Conservation (phyloP, 805 yeast species). For the Yamadazyma ubonensis region DNA sequence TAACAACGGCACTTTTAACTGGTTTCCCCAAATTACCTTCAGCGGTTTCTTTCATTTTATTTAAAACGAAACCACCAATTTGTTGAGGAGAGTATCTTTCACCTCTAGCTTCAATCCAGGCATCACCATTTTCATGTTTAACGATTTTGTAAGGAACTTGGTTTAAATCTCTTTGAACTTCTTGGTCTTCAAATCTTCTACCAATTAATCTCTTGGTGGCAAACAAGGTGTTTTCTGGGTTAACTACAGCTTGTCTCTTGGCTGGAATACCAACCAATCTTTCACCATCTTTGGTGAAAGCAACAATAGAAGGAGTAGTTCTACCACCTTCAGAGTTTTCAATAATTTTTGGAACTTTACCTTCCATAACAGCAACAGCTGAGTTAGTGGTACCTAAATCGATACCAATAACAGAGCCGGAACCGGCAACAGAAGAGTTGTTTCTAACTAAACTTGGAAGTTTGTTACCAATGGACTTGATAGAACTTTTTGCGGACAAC, state of each 20-base stretch:
- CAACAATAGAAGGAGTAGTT: constrained; percentile 90
- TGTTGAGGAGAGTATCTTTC: constrained; percentile 91
- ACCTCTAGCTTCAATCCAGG: constrained; percentile 92
- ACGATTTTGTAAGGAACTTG: constrained; percentile 90
- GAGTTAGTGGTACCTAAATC: constrained; percentile 90
- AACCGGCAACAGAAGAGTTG: constrained; percentile 33
- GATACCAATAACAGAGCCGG: constrained; percentile 72
- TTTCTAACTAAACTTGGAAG: constrained; percentile 31
- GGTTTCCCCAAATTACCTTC: constrained; percentile 86
- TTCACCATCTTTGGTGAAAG: constrained; percentile 89
- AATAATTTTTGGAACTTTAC: constrained; percentile 70
- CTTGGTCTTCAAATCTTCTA: constrained; percentile 83
- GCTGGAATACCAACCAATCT: constrained; percentile 93
- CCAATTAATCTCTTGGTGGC: constrained; percentile 96
- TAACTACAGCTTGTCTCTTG: constrained; percentile 92
- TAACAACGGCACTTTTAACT: constrained; percentile 85
- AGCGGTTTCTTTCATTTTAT: constrained; percentile 98
- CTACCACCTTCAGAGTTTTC: constrained; percentile 78
- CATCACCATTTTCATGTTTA: constrained; percentile 90
- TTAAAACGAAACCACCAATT: constrained; percentile 87
- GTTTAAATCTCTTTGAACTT: constrained; percentile 85
- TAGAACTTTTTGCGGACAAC: constrained; percentile 42
- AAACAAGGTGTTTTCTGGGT: constrained; percentile 89
- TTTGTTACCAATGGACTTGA: constrained; percentile 20
- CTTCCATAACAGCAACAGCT: constrained; percentile 84